Base-by-base conservation (phyloP, 768 basidiomycete species). In the Suillus tomentosus region DNA sequence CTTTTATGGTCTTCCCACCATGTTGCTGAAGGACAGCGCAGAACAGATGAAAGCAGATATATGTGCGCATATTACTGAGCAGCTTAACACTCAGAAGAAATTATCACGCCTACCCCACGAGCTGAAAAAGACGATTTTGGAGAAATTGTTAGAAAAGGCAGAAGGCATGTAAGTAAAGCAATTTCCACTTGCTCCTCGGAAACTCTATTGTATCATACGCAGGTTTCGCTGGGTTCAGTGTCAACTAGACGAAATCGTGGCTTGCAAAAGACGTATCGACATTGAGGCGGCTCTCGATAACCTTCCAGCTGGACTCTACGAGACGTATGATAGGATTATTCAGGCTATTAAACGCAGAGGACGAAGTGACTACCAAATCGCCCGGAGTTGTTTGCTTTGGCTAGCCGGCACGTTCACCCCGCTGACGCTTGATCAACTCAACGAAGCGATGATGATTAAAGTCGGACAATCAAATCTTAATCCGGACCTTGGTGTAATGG, bases 241-340 rank as follows among this genome's bases (percentile, higher is more conserved):
- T 42, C 64, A 65, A 31, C 27, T 65, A 4, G 55, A 59, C 11
- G 22, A 2, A 0, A 63, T 48, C 13, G 0, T 36, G 15, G 40
- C 0, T 40, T 43, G 3, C 65, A 64, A 43, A 14, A 37, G 1
- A 56, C 61, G 0, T 27, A 40, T 19, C 0, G 54, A 58, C 13
- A 64, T 71, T 54, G 37, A 58, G 2, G 36, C 2, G 9, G 62
- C 53, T 2, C 64, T 69, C 8, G 17, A 62, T 7, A 58, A 60
- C 19, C 67, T 69, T 19, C 68, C 68, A 3, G 57, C 42, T 6
- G 68, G 68, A 17, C 39, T 72, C 3, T 66, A 73, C 43, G 72
- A 71, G 36, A 73, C 72, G 0, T 69, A 71, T 15, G 57, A 66
- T 14, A 65, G 72, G 11, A 73, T 71, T 13, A 62, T 71, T 8